phyloP scores from a whole-genome alignment of 169 alveolate genomes.

The Plasmodium coatneyi region DNA sequence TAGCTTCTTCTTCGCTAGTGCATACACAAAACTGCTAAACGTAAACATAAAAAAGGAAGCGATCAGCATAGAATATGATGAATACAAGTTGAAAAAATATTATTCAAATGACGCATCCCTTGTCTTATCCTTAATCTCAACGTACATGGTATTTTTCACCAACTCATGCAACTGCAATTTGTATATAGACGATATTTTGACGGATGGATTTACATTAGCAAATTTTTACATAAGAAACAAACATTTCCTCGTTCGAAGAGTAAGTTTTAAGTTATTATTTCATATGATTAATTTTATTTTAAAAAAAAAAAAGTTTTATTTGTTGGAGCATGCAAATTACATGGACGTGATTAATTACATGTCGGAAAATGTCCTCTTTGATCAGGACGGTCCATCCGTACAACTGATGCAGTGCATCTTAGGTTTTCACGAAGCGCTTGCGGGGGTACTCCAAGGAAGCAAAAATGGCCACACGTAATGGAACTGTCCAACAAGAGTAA shows the following conservation, averaged over 20 bases:
- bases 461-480: not conserved
- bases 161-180: conserved; percentile 27
- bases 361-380: not conserved
- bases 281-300: conserved; percentile 36
- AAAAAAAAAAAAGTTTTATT: conserved; percentile 35
- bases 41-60: conserved; percentile 17
- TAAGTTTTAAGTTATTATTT: conserved; percentile 15
- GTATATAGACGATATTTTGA: conserved; percentile 22
- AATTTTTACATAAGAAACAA: conserved; percentile 11
- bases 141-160: conserved; percentile 31
- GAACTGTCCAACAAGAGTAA: not conserved
- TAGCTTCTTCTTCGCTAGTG: conserved; percentile 11
- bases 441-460: not conserved
- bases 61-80: conserved; percentile 29
- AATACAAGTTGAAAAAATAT: conserved; percentile 31
- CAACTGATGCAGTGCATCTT: conserved; percentile 9
- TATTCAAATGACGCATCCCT: conserved; percentile 13
- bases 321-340: conserved; percentile 31
- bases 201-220: conserved; percentile 19
- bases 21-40: conserved; percentile 13
- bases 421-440: not conserved
- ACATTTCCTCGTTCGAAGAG: conserved; percentile 15
- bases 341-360: conserved; percentile 17
- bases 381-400: conserved; percentile 8
- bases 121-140: conserved; percentile 24